A percentile compares a stretch with the other conserved stretches of the same genome.
Conservation (phyloP, 352 stramenopile species). For the Albugo candida region DNA sequence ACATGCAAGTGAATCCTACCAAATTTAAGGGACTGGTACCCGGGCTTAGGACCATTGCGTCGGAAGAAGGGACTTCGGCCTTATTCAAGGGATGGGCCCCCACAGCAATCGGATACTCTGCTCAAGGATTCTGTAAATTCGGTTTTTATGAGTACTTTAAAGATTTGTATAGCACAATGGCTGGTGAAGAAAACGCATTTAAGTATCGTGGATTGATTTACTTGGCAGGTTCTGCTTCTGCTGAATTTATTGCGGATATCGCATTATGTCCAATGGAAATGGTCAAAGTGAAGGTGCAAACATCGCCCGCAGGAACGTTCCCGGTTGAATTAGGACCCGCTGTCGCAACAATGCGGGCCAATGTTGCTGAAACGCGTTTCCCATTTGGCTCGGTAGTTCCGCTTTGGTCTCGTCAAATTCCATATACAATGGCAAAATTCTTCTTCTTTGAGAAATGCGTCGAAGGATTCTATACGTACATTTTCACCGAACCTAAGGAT, state of each 20-base stretch:
- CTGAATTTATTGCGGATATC: slow-evolving; percentile 88
- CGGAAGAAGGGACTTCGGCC: slow-evolving; percentile 60
- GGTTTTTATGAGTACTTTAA: slow-evolving; percentile 93
- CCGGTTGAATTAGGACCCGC: slow-evolving; percentile 73
- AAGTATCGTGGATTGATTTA: slow-evolving; percentile 87
- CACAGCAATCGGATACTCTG: slow-evolving; percentile 83
- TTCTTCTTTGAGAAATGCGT: slow-evolving; percentile 91
- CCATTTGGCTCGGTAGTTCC: slow-evolving; percentile 83
- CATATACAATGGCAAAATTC: slow-evolving; percentile 99
- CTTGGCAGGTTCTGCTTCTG: slow-evolving; percentile 81
- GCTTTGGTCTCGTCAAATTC: slow-evolving; percentile 85
- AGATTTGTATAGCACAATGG: slow-evolving; percentile 82
- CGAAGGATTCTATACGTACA: slow-evolving; percentile 73
- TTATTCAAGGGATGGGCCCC: slow-evolving; percentile 86
- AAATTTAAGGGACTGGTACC: slow-evolving; percentile 71
- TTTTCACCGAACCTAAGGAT: slow-evolving; percentile 82
- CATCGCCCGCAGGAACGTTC: slow-evolving; percentile 76
- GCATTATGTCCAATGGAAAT: slow-evolving; percentile 90
- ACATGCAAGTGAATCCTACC: slow-evolving; percentile 84
- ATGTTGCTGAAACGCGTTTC: slow-evolving; percentile 78
- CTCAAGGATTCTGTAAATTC: slow-evolving; percentile 85
- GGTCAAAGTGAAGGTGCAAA: slow-evolving; percentile 90
- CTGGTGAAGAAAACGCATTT: slow-evolving; percentile 82
- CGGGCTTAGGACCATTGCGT: slow-evolving; percentile 71
- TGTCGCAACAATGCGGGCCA: slow-evolving; percentile 74